phyloP scores from a whole-genome alignment of 2,329 filamentous ascomycete species.

The Stagonosporopsis tanaceti region DNA sequence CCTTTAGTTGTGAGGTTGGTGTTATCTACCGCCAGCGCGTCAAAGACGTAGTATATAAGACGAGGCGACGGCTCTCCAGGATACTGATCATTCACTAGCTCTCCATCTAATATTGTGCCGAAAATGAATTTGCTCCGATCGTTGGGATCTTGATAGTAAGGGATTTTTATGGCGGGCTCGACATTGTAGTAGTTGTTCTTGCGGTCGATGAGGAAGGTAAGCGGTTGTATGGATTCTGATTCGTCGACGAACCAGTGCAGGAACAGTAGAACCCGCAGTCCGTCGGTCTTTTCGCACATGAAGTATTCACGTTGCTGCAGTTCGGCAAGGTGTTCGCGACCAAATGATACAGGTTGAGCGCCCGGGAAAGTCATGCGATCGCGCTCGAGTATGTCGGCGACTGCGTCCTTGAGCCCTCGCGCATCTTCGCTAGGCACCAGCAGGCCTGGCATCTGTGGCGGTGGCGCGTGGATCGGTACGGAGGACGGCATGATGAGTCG shows the following conservation, averaged over 20 bases:
- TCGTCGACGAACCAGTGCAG: slow-evolving; percentile 70
- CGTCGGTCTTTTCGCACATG: slow-evolving; percentile 98
- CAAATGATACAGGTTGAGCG: slow-evolving; percentile 94
- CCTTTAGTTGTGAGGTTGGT: slow-evolving; percentile 78
- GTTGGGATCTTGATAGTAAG: slow-evolving; percentile 67
- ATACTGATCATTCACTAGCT: slow-evolving; percentile 86
- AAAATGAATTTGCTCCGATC: slow-evolving; percentile 72
- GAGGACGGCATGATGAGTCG: slow-evolving; percentile 30
- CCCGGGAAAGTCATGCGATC: slow-evolving; percentile 77
- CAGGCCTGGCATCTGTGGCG: slow-evolving; percentile 48
- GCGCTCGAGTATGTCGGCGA: slow-evolving; percentile 77
- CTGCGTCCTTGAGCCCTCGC: slow-evolving; percentile 71
- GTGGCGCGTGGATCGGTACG: slow-evolving; percentile 32
- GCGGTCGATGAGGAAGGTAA: slow-evolving; percentile 93
- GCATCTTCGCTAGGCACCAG: slow-evolving; percentile 34
- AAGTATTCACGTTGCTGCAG: slow-evolving; percentile 88
- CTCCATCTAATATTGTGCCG: slow-evolving; percentile 87
- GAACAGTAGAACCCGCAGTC: slow-evolving; percentile 94
- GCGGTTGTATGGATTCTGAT: slow-evolving; percentile 40
- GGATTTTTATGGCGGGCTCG: slow-evolving; percentile 78
- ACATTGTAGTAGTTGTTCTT: slow-evolving; percentile 97
- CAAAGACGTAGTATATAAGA: slow-evolving; percentile 89
- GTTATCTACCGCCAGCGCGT: slow-evolving; percentile 84
- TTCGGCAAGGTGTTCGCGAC: slow-evolving; percentile 81
- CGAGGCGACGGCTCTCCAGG: slow-evolving; percentile 67